Evolutionary conservation across 2,329 filamentous ascomycete genomes (phyloP), one percentile per base, ranked within the genome.

Genomic region (Cordyceps militaris): DNA sequence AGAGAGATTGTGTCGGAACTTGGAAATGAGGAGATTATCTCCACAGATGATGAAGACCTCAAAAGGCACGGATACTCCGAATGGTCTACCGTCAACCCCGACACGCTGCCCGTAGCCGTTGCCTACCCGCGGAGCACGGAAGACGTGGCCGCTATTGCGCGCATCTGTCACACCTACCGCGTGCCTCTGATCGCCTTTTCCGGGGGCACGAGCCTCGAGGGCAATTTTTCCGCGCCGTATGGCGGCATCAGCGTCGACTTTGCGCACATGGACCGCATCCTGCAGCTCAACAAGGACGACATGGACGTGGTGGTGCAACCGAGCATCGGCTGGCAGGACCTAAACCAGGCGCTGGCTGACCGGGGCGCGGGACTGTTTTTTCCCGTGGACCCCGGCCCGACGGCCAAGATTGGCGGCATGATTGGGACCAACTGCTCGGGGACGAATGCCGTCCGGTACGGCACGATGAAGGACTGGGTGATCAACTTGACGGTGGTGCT

Each of bases 281-380:
- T 97, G 30, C 78, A 85, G 56, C 78, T 96, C 58, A 88, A 96
- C 69, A 86, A 88, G 63, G 87, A 89, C 4, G 92, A 96, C 69
- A 91, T 96, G 88, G 92, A 97, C 65, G 80, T 96, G 51, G 89
- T 96, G 4, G 91, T 97, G 3, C 92, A 97, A 70, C 92, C 92
- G 3, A 89, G 88, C 7, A 86, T 97, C 10, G 87, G 88, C n/a
- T 97, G 91, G 91, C 91, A 95, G 80, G 84, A 88, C 54, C 74
- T 97, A 59, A 97, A 97, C 66, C 84, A 87, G 62, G 74, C 83
- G 64, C 69, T 86, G 47, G 79, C 84, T 50, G 84, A 88, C 66
- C 83, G 87, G 71, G 79, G 82, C 40, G 86, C 83, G 4, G 89
- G 89, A 0, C 81, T 97, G 1, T 96, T 96, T 74, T 95, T 96